Evolutionary conservation across 768 basidiomycete species (phyloP), one percentile per base, ranked within the genome.

Genomic region (Suillus plorans): DNA sequence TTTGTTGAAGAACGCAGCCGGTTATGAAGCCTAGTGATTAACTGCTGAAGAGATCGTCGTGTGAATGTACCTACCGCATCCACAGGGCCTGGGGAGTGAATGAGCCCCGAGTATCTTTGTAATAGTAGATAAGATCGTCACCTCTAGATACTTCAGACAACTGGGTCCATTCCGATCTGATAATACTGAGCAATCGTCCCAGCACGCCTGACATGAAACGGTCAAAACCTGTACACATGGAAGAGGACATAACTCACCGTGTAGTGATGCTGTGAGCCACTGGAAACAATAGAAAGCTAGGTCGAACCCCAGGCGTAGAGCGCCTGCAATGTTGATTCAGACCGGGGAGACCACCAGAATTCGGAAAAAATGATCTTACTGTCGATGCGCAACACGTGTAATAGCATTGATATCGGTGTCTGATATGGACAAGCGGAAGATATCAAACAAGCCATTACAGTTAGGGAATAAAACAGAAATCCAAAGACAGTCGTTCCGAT

Each of bases 371-470:
- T 39, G 10, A 39, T 39, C 39, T 39, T 39, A 39, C 39, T 39
- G 9, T 39, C 12, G 13, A 39, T 31, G 28, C 28, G 4, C 8
- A 31, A 31, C 4, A 31, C 4, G 0, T 22, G 49, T 10, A 65
- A 52, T 2, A 56, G 20, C n/a, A 13, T 28, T n/a, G 61, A 63
- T 41, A 50, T 37, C 1, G 49, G 61, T 4, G 64, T 65, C 6
- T 65, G 62, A 41, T 56, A 57, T 22, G 64, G 53, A 47, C 62
- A 63, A 5, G 53, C 13, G 8, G 39, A 28, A 34, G 60, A 62
- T 42, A 65, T 5, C 9, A 63, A 47, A 34, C 49, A 44, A 12
- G 64, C 37, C 31, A 63, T 41, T 7, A 63, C 28, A 20, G 61
- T 65, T 16, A 45, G 34, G 10, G 55, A 25, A 22, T 65, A 65